Conservation (phyloP, 2,329 filamentous ascomycete genomes). For the Sordariomycetes sp. region DNA sequence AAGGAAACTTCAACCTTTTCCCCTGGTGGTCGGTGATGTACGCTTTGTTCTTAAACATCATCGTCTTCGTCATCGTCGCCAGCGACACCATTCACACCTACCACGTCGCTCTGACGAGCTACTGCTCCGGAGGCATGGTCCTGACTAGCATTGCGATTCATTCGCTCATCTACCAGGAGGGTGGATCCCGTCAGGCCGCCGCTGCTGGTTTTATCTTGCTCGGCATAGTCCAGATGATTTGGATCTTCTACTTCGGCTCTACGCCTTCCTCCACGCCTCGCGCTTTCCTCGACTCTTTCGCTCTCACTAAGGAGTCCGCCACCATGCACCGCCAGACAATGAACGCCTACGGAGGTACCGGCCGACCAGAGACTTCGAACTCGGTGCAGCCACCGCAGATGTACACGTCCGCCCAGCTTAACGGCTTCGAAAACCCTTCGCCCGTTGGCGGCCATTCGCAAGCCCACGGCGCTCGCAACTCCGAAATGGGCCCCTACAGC, state of each 20-base stretch:
- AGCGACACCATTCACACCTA: constrained; percentile 81
- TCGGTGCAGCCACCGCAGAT: constrained; percentile 79
- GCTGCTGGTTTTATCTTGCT: constrained; percentile 90
- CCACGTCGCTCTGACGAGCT: constrained; percentile 84
- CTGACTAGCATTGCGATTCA: constrained; percentile 83
- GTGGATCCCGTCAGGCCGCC: constrained; percentile 70
- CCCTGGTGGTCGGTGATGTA: constrained; percentile 89
- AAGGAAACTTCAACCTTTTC: constrained; percentile 64
- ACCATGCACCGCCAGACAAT: constrained; percentile 61
- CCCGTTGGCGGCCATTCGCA: constrained; percentile 65
- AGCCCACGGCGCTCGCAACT: constrained; percentile 35
- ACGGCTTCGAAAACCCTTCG: constrained; percentile 92
- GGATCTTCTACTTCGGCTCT: constrained; percentile 98
- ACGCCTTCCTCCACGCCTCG: constrained; percentile 78
- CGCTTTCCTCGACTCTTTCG: constrained; percentile 91
- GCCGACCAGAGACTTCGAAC: constrained; percentile 75
- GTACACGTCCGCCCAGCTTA: constrained; percentile 93
- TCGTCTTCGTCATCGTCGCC: constrained; percentile 73
- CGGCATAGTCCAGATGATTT: constrained; percentile 91
- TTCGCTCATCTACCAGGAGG: constrained; percentile 67
- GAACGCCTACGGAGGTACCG: constrained; percentile 62
- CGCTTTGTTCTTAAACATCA: constrained; percentile 73
- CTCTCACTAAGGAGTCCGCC: constrained; percentile 76
- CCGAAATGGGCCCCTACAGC: constrained; percentile 28
- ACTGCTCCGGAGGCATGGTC: constrained; percentile 73